Evolutionary conservation across 2,329 filamentous ascomycete genomes (phyloP), one percentile per base, ranked within the genome.

Genomic region (Trichoderma pleuroti): DNA sequence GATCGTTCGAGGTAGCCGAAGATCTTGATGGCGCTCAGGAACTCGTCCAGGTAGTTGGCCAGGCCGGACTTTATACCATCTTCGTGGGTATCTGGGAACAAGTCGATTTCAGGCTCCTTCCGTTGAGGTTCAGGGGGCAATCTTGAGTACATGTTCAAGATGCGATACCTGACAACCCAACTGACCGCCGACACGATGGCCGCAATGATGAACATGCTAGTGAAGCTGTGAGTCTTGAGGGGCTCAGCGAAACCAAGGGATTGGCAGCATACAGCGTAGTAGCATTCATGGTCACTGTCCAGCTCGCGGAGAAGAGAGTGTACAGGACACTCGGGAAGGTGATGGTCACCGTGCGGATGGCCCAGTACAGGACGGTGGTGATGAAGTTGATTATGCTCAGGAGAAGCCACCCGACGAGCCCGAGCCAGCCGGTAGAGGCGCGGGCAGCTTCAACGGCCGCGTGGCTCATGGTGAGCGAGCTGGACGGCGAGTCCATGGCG

Each of bases 211-310:
- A 98, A 83, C 80, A 97, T 89, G 61, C 91, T 92, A 72, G 18
- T 73, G 39, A 68, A 65, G 28, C 56, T 28, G 70, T 75, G 69
- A 76, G 74, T 71, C 67, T 70, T 52, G 63, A 52, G 66, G 49
- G 66, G 28, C 32, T 24, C n/a, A 46, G 52, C 57, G 39, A 34
- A 30, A 63, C 30, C 61, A 57, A 26, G 59, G 64, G 64, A 46
- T 61, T 60, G 62, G 60, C 52, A 67, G 62, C 90, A 78, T 89
- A 97, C 90, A 99, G 82, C 21, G 96, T 99, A 24, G 95, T 98
- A 76, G 96, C 95, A 80, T 98, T 98, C 94, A 99, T 97, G 12
- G 96, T 99, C 78, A 99, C 93, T 0, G 96, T 99, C 84, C 97
- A 85, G 80, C 93, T 98, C 74, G 93, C 95, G 7, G 94, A 97